Base-by-base conservation (phyloP, 202 grass and related monocot genomes). In the Elaeis oleifera region DNA sequence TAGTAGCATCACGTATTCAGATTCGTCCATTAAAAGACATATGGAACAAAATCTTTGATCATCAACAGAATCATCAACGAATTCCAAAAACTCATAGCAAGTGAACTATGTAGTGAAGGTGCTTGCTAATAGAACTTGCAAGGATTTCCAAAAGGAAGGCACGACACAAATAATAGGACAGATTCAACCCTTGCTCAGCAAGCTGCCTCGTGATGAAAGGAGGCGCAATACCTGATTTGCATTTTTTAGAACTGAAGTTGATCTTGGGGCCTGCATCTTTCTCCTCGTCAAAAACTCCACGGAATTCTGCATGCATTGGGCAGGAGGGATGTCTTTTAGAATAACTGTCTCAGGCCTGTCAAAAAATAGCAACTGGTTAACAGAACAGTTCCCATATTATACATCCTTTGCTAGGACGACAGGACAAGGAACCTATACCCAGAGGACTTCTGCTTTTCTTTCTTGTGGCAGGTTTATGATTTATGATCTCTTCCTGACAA, bases 241-340 rank as follows among this genome's bases (percentile, higher is more conserved):
- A 61, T 99, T 89, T 74, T 89, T 92, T 61, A 97, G 58, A 78
- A 97, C 69, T 23, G 94, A 73, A 61, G 71, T 78, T 14, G 88
- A 97, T 60, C 82, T 79, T 59, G 84, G 70, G 54, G 85, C 82
- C 58, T 61, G 58, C 24, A 84, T 82, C 66, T 89, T 97, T 76
- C 88, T 86, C 58, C 15, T 69, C 49, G 80, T 70, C 71, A 92
- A 69, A 79, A 92, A 97, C 53, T 86, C 77, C 2, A 86, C 64
- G 14, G 85, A 90, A 36, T 78, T 89, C 64, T 72, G 63, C 68
- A 92, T 23, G 8, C 78, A 87, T 18, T 82, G 74, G 0, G 75
- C 74, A 5, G 77, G 58, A 2, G 49, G 61, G 17, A 92, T 84
- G 76, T 92, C 84, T 55, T 84, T 89, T 71, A 97, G 50, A 39